Evolutionary conservation across 2,329 filamentous ascomycete genomes (phyloP), one percentile per base, ranked within the genome.

Genomic region (Gaeumannomyces sp.): DNA sequence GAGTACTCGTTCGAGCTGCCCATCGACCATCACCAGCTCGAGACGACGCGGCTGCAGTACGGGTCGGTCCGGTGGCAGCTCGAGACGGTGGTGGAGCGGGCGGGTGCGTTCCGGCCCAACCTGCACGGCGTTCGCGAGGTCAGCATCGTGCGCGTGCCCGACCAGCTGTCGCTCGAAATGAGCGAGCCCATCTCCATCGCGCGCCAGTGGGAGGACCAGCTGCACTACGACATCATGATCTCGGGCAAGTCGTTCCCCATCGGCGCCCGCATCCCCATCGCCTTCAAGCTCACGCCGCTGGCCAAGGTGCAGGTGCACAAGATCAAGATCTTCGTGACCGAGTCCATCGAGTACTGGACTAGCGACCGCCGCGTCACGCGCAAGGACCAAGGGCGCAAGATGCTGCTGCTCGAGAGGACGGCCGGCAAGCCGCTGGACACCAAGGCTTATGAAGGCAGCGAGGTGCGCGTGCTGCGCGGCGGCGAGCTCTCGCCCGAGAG

Each of bases 201-300:
- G 68, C 84, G 93, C 27, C 93, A 92, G 67, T 97, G 93, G 93
- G 93, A 97, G 74, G 93, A 97, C 70, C 93, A 97, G 72, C 81
- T 97, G 38, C 92, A 96, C 72, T 97, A 97, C 77, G 93, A 97
- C 72, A 97, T 97, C 70, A 89, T 97, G 73, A 96, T 97, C 64
- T 97, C 93, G 1, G 93, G 93, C 64, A 97, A 97, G 81, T 96
- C 93, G 0, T 97, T 97, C 66, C 92, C 93, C 0, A 85, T 97
- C 27, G 93, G 93, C 22, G 85, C 90, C 56, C 91, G 91, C 71
- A 92, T 97, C 22, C 93, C 93, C 1, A 95, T 97, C 66, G 93
- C 93, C 1, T 96, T 97, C 80, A 97, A 96, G 76, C 82, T 97
- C 69, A 97, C 93, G 0, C 93, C 93, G 0, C 78, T 97, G 28